A percentile compares a stretch with the other conserved stretches of the same genome.
Conservation (phyloP, 306 rosid genomes). For the Vicia faba region DNA sequence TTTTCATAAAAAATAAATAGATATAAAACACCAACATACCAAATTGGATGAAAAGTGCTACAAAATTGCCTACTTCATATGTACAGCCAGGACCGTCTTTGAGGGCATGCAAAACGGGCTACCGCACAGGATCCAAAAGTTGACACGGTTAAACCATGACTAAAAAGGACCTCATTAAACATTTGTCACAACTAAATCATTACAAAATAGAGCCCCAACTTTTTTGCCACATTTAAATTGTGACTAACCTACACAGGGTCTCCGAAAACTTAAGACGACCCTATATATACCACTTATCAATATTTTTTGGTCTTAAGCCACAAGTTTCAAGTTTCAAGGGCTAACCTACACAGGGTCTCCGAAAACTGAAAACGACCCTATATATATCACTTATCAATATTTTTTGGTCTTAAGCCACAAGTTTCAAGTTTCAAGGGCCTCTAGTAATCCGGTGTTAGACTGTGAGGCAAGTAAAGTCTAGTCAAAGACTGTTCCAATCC, state of each 20-base stretch:
- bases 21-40: constrained; percentile 3
- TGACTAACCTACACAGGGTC: no score
- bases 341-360: no score
- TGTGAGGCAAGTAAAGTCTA: background rate
- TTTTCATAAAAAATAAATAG: background rate
- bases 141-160: no score
- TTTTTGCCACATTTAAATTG: no score
- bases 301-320: background rate
- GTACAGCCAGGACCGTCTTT: background rate
- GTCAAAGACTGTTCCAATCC: background rate
- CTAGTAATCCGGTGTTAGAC: background rate
- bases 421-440: background rate
- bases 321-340: background rate
- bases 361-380: background rate
- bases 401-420: background rate
- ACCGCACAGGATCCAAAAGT: no score
- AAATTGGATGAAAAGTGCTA: constrained; percentile 17
- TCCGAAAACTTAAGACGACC: background rate
- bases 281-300: background rate
- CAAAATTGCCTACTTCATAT: background rate
- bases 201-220: no score
- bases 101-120: no score
- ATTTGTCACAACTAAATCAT: no score
- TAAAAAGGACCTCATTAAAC: no score
- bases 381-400: background rate